Evolutionary conservation across 1,284 basidiomycete species (phyloP).

Genomic region (Ganoderma lucidum): DNA sequence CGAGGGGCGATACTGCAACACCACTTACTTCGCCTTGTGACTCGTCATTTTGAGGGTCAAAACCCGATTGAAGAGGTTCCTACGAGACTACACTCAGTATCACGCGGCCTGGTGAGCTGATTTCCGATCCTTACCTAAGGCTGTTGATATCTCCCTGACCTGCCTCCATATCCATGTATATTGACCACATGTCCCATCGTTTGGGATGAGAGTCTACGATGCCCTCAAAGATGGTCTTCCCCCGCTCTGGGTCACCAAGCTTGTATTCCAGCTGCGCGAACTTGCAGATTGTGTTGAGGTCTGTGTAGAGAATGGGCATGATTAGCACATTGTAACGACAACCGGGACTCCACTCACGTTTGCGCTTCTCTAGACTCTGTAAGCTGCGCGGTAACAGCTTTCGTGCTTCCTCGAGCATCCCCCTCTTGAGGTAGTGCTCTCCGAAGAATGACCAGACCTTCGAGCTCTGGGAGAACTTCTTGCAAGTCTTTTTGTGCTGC

Average conservation of each 20-base stretch:
- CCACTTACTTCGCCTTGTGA: conserved; percentile 89
- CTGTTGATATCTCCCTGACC: conserved; percentile 80
- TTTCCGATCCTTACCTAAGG: conserved; percentile 59
- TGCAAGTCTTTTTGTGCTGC: conserved; percentile 83
- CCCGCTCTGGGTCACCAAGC: conserved; percentile 92
- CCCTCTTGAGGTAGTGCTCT: conserved; percentile 80
- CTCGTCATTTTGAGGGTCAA: conserved; percentile 88
- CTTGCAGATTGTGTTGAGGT: conserved; percentile 93
- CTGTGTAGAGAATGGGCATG: conserved; percentile 49
- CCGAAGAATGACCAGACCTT: conserved; percentile 94
- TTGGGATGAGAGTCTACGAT: conserved; percentile 95
- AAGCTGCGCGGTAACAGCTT: conserved; percentile 89
- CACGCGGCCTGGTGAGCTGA: neutral
- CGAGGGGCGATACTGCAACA: no score
- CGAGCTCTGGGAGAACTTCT: conserved; percentile 92
- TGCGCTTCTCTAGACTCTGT: conserved; percentile 93
- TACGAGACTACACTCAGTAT: conserved; percentile 38
- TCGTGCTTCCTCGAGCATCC: conserved; percentile 82
- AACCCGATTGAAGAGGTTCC: conserved; percentile 87
- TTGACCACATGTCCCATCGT: conserved; percentile 94
- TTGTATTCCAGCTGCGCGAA: conserved; percentile 98
- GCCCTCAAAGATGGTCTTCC: conserved; percentile 96
- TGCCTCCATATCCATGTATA: conserved; percentile 97
- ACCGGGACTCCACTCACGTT: conserved; percentile 72
- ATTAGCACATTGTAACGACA: neutral